Conservation (phyloP, 495 filamentous ascomycete species). For the Apiosordaria backusii region DNA sequence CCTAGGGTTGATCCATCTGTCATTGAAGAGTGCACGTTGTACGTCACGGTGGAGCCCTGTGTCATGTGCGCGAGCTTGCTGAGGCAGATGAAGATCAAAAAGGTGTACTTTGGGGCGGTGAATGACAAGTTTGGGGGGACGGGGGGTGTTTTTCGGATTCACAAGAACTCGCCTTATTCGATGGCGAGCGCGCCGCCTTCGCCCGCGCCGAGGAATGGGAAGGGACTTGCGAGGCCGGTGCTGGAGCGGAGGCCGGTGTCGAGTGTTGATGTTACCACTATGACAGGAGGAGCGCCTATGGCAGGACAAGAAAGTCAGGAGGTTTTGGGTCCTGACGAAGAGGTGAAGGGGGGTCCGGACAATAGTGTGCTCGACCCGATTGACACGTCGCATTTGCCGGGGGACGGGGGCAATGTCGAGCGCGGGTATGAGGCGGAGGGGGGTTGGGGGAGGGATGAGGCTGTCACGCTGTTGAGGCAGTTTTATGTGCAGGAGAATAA, state of each 20-base stretch:
- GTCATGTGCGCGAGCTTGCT: slow-evolving; percentile 97
- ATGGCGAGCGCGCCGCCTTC: slow-evolving; percentile 28
- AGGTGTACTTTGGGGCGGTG: slow-evolving; percentile 87
- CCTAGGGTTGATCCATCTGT: slow-evolving; percentile 48
- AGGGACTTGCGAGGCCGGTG: slow-evolving; percentile 28
- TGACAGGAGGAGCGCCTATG: background rate
- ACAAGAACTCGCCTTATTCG: slow-evolving; percentile 59
- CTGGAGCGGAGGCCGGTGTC: slow-evolving; percentile 27
- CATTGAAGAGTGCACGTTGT: slow-evolving; percentile 71
- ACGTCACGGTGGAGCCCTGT: slow-evolving; percentile 96
- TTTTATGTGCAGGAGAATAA: slow-evolving; percentile 98
- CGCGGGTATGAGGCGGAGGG: slow-evolving; percentile 71
- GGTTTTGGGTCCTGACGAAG: background rate
- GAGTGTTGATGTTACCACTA: background rate
- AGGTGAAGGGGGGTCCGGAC: slow-evolving; percentile 3
- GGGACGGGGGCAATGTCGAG: slow-evolving; percentile 56
- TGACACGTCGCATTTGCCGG: slow-evolving; percentile 21
- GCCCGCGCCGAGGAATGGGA: slow-evolving; percentile 29
- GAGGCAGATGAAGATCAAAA: slow-evolving; percentile 73
- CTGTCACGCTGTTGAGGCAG: slow-evolving; percentile 81
- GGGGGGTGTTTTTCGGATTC: slow-evolving; percentile 82
- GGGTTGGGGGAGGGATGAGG: slow-evolving; percentile 80
- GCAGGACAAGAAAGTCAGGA: slow-evolving; percentile 7
- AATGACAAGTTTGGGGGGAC: slow-evolving; percentile 97
- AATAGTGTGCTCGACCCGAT: slow-evolving; percentile 8